Evolutionary conservation across 164 flowering plant species (phyloP).

Genomic region (Berberis vulgaris): DNA sequence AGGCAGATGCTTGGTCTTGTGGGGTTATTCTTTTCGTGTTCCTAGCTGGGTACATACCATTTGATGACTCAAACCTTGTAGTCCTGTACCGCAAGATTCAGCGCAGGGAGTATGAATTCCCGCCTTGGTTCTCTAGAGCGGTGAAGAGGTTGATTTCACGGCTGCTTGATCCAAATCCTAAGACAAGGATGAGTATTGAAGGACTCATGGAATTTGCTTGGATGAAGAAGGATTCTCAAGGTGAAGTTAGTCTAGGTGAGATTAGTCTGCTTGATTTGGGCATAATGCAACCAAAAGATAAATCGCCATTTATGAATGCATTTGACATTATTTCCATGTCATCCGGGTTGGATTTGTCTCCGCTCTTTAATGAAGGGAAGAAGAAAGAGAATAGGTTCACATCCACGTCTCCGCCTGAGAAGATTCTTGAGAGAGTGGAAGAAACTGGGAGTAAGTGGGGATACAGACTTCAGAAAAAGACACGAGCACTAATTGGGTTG

Average conservation of each 20-base stretch:
- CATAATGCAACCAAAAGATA: neutral
- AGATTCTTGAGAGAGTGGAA: conserved; percentile 29
- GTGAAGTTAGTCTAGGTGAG: neutral
- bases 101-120: conserved; percentile 36
- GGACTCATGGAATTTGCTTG: conserved; percentile 30
- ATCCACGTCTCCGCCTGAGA: conserved; percentile 19
- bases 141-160: conserved; percentile 28
- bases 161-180: conserved; percentile 69
- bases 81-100: conserved; percentile 50
- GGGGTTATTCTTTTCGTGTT: conserved; percentile 54
- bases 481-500: conserved; percentile 22
- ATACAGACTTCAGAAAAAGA: conserved; percentile 27
- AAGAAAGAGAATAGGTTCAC: conserved; percentile 44
- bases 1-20: conserved; percentile 45
- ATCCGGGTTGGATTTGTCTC: conserved; percentile 61
- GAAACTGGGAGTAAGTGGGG: conserved; percentile 23
- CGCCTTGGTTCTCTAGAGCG: conserved; percentile 39
- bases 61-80: conserved; percentile 45
- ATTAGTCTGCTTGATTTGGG: neutral
- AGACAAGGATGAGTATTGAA: conserved; percentile 42
- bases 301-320: conserved; percentile 31
- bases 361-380: conserved; percentile 35
- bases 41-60: conserved; percentile 52
- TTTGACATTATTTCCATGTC: conserved; percentile 74
- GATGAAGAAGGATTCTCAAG: conserved; percentile 36